Base-by-base conservation (phyloP, 495 filamentous ascomycete species). In the Staphylotrichum tortipilum region DNA sequence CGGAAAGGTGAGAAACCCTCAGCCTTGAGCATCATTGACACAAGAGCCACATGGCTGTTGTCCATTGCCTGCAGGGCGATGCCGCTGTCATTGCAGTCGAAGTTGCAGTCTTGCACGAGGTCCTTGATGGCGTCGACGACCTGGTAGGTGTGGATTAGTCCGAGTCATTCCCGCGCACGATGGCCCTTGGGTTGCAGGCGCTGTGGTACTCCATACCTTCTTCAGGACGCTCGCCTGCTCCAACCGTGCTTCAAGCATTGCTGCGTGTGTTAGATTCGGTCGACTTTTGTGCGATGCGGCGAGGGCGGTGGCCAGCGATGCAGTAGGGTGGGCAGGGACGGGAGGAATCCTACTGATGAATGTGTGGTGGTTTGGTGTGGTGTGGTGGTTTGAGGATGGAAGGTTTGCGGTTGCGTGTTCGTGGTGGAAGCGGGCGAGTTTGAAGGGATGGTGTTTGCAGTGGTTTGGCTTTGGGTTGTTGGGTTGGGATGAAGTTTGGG, bases 21-120 rank as follows among this genome's bases (percentile, higher is more conserved):
- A 29, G 89, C 84, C 72, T 90, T 91, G 65, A 99, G 85, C 76
- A 94, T 80, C 94, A 99, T 97, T 50, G 92, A 94, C 31, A 98
- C 92, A 39, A 99, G 86, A 44, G 92, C 92, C 65, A 99, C 92
- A 74, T 99, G 92, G 50, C 90, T 95, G 78, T 95, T 99, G 75
- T 99, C 92, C 94, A 99, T 99, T 59, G 92, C 92, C 73, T 99
- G 92, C 24, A 99, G 85, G 44, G 89, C 89, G 68, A 99, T 91
- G 44, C 92, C 92, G 54, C 87, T 88, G 79, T 99, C 92, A 84
- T 97, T 99, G 85, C 94, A 99, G 75, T 99, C 92, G 73, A 99
- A 99, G 74, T 99, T 99, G 81, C 94, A 97, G 74, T 97, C 91
- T 72, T 97, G 92, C 43, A 99, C 92, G 23, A 99, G 82, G 61